These are phyloP conservation scores for Tillandsia leiboldiana DNA, from an alignment of 176 grass and related monocot genomes.

Conservation along the genomic window DNA sequence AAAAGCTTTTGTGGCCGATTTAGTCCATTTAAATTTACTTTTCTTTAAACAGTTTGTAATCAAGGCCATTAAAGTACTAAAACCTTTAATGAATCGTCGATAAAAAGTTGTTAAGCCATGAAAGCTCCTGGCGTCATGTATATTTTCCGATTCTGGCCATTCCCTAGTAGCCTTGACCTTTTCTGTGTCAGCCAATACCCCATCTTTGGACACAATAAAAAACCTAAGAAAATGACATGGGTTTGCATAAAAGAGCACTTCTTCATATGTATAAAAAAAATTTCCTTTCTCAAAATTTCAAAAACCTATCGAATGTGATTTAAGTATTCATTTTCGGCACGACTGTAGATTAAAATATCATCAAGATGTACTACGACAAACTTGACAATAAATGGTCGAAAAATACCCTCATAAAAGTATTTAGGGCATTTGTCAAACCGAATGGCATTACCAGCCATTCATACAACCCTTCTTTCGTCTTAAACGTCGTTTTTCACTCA, in stretches of 20 bases:
- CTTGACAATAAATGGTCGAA: background rate
- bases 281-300: background rate
- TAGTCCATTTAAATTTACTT: background rate
- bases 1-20: background rate
- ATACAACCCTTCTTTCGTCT: conserved; percentile 5
- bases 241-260: background rate
- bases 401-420: background rate
- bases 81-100: background rate
- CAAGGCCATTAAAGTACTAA: background rate
- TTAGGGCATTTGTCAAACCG: conserved; percentile 1
- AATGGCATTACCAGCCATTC: conserved; percentile 4
- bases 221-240: background rate
- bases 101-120: background rate
- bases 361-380: conserved; percentile 8
- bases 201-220: background rate
- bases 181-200: background rate
- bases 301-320: background rate
- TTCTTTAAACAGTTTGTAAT: background rate
- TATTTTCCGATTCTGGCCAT: background rate
- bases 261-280: background rate
- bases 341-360: conserved; percentile 7
- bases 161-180: background rate
- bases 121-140: background rate
- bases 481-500: background rate
- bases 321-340: background rate